Base-by-base conservation (phyloP, 768 basidiomycete species). In the Boletus rubropictus region DNA sequence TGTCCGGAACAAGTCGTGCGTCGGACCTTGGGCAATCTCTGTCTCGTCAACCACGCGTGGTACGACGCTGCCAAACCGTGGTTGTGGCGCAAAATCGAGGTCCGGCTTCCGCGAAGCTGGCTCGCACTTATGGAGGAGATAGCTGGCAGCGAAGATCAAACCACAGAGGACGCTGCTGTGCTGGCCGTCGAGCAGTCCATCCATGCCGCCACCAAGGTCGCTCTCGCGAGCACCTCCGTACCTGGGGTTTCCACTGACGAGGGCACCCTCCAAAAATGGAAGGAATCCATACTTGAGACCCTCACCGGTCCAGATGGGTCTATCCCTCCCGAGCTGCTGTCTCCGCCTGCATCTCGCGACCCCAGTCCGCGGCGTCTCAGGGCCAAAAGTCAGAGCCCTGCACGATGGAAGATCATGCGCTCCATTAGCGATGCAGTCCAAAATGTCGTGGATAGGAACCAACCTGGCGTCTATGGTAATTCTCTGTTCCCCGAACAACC, bases 31-130 rank as follows among this genome's bases (percentile, higher is more conserved):
- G 73, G 79, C 5, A 81, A 66, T 55, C 81, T 91, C 36, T 88
- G 84, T 57, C 77, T 87, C 51, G 87, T 89, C 35, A 87, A 81
- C 58, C 84, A 73, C 57, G 74, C 80, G 3, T 91, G 86, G 85
- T 80, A 81, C 59, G 77, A 80, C 24, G 89, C 87, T 1, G 86
- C 89, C n/a, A 85, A 84, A 55, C 89, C 89, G 0, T 92, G 85
- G 86, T 70, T 93, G 5, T 93, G 89, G 89, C 79, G 78, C 48
- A 81, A 81, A 50, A 71, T 92, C 52, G 89, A 91, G 63, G 84
- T 93, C 42, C 79, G 87, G 5, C 77, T 91, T 5, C 89, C 89
- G 9, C 78, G 82, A n/a, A 82, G 78, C 53, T 93, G 89, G 87
- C 79, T 93, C 12, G 72, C 86, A 9, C 74, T 93, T 35, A 77